Evolutionary conservation across 441 rosid genomes (phyloP).

Genomic region (Gossypium davidsonii): DNA sequence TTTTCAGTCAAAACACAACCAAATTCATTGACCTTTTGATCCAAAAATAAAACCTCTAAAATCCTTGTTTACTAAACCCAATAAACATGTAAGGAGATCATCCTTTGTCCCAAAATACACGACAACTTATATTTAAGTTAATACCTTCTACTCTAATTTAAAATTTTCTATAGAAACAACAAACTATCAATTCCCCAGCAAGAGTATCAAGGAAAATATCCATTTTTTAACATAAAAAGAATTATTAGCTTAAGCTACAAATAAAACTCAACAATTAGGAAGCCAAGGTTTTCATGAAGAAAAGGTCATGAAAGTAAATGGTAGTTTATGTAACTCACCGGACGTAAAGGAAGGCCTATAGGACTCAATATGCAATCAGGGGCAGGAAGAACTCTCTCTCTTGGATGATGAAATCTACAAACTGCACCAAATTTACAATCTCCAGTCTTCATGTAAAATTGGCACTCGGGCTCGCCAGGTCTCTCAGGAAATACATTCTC

Average conservation of each 20-base stretch:
- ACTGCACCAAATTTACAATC: slow-evolving; percentile 97
- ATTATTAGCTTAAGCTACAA: background rate
- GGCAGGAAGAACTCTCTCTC: slow-evolving; percentile 81
- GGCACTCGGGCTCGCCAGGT: slow-evolving; percentile 95
- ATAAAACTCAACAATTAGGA: background rate
- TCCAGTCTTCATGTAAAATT: slow-evolving; percentile 97
- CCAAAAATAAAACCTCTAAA: background rate
- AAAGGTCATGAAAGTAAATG: background rate
- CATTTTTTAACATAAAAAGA: background rate
- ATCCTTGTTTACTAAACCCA: background rate
- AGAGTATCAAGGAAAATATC: background rate
- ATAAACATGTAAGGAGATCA: background rate
- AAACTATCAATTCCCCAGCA: background rate
- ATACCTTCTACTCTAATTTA: background rate
- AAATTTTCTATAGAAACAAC: background rate
- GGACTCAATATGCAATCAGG: slow-evolving; percentile 90
- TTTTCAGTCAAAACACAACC: background rate
- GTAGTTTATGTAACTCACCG: slow-evolving; percentile 44
- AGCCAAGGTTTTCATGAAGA: background rate
- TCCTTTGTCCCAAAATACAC: background rate
- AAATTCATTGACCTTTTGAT: background rate
- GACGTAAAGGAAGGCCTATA: slow-evolving; percentile 90
- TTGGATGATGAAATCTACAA: slow-evolving; percentile 94
- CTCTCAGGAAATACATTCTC: slow-evolving; percentile 93
- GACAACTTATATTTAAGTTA: background rate